Percentiles rank a stretch among this genome's conserved stretches.
These are phyloP conservation scores for Gyromitra esculenta DNA, from an alignment of 2,329 filamentous ascomycete genomes.

Conservation along the genomic window DNA sequence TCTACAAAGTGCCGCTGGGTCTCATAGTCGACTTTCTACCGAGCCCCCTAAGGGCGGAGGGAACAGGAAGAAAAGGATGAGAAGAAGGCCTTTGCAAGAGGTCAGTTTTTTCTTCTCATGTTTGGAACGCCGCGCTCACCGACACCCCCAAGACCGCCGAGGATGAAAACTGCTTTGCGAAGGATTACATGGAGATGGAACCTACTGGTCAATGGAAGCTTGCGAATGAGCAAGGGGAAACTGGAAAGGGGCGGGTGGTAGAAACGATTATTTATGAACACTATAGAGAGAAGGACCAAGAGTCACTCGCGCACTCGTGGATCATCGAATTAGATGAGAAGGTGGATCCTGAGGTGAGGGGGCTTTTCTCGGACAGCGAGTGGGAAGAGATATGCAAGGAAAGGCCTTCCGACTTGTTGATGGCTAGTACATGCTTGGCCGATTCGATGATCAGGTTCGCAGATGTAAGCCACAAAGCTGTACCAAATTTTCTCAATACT, in stretches of 20 bases:
- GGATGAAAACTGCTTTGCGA: conserved; percentile 4
- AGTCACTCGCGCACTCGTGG: conserved; percentile 23
- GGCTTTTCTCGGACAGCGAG: neutral
- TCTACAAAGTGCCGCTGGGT: neutral
- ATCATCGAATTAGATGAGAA: conserved; percentile 20
- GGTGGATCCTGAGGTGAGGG: neutral
- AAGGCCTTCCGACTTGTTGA: conserved; percentile 1
- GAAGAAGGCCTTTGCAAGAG: conserved; percentile 2
- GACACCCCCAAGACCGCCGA: neutral
- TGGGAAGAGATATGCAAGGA: conserved; percentile 19
- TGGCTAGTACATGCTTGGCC: conserved; percentile 3
- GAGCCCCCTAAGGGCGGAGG: too few relatives aligned
- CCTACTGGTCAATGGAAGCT: neutral
- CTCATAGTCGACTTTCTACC: conserved; percentile 9
- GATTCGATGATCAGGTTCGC: conserved; percentile 17
- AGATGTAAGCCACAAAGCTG: neutral
- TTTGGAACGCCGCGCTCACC: neutral
- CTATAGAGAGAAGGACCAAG: conserved; percentile 1
- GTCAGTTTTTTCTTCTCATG: neutral
- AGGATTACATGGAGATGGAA: conserved; percentile 18
- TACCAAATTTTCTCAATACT: neutral
- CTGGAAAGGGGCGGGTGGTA: neutral
- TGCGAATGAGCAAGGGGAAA: conserved; percentile 10
- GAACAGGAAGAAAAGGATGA: neutral
- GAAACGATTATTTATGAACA: conserved; percentile 6